These are phyloP conservation scores for Jackrogersella multiformis DNA, from an alignment of 495 filamentous ascomycete species.

Conservation along the genomic window DNA sequence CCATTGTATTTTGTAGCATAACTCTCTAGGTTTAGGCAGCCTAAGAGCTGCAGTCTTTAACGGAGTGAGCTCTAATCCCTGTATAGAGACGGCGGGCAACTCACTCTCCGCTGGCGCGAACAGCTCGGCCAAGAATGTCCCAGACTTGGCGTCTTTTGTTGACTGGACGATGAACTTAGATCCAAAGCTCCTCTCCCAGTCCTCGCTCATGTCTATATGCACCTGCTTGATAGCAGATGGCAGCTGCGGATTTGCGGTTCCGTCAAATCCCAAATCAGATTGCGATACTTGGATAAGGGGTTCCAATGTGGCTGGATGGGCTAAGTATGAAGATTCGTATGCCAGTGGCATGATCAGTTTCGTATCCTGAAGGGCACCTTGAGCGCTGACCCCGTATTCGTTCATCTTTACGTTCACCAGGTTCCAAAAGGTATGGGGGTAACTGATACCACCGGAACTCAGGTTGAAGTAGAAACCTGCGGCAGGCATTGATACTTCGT, in stretches of 20 bases:
- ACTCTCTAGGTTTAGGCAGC: conserved; percentile 37
- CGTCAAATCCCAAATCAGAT: conserved; percentile 36
- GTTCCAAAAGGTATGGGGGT: conserved; percentile 53
- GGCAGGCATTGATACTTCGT: conserved; percentile 28
- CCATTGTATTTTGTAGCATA: conserved; percentile 57
- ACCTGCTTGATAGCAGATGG: conserved; percentile 43
- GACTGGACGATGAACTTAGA: conserved; percentile 47
- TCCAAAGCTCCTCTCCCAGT: conserved; percentile 41
- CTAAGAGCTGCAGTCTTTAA: conserved; percentile 13
- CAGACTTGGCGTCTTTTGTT: conserved; percentile 35
- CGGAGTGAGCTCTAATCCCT: conserved; percentile 43
- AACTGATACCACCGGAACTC: conserved; percentile 43
- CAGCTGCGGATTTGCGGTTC: conserved; percentile 11
- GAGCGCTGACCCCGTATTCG: conserved; percentile 45
- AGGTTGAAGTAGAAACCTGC: conserved; percentile 37
- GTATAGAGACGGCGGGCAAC: conserved; percentile 43
- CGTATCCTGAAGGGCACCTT: conserved; percentile 56
- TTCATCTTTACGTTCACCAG: conserved; percentile 48
- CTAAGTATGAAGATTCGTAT: conserved; percentile 54
- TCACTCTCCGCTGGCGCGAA: conserved; percentile 44
- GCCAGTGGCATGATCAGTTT: conserved; percentile 57
- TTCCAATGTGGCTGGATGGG: conserved; percentile 60
- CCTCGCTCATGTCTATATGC: conserved; percentile 43
- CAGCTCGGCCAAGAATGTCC: conserved; percentile 45
- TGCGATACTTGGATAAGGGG: conserved; percentile 53